These are phyloP conservation scores for Penicillium palitans DNA, from an alignment of 2,329 filamentous ascomycete species.

Conservation along the genomic window DNA sequence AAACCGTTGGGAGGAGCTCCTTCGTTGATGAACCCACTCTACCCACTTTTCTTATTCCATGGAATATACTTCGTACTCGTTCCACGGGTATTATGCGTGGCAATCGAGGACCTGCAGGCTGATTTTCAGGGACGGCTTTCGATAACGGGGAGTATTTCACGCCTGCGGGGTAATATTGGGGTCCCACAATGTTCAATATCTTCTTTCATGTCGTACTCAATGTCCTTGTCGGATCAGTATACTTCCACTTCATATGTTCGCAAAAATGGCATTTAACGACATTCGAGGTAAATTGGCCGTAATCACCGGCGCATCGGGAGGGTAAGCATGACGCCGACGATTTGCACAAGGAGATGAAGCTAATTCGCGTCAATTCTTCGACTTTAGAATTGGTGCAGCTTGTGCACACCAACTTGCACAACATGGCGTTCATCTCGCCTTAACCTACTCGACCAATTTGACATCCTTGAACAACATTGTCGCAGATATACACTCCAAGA, in stretches of 20 bases:
- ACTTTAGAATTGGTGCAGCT: conserved; percentile 58
- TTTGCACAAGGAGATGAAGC: background rate
- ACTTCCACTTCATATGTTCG: background rate
- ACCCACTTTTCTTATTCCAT: background rate
- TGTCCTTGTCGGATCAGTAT: background rate
- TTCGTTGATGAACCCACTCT: background rate
- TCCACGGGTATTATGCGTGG: background rate
- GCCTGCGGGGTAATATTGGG: background rate
- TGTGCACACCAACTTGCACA: conserved; percentile 57
- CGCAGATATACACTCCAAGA: conserved; percentile 40
- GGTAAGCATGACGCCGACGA: conserved; percentile 42
- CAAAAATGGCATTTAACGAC: conserved; percentile 40
- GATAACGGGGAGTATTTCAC: background rate
- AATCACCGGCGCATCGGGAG: conserved; percentile 62
- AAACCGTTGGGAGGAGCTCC: conserved; percentile 2
- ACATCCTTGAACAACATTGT: conserved; percentile 50
- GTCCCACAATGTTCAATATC: background rate
- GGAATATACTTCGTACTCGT: background rate
- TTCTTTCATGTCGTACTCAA: background rate
- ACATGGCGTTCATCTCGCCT: conserved; percentile 55
- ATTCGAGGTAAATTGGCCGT: conserved; percentile 57
- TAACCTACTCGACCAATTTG: conserved; percentile 59
- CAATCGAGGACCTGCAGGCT: background rate
- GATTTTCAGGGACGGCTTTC: background rate
- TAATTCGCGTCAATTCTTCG: background rate